phyloP scores from a whole-genome alignment of 768 basidiomycete genomes.

The Mrakia frigida region DNA sequence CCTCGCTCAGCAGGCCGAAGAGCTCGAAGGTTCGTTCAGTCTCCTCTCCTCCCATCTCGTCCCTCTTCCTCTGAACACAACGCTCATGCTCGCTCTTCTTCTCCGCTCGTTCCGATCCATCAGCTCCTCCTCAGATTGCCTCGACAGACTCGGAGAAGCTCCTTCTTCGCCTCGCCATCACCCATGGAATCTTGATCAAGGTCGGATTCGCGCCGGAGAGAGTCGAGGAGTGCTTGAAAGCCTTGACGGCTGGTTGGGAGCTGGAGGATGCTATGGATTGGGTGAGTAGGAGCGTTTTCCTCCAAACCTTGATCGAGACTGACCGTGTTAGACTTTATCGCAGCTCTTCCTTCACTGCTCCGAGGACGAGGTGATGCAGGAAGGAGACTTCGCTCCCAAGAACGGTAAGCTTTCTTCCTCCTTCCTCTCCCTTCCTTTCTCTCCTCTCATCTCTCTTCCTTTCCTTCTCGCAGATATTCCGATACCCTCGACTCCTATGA shows the following conservation, averaged over 20 bases:
- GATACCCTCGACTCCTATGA: background rate
- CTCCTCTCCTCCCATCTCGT: background rate
- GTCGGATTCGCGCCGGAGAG: slow-evolving; percentile 67
- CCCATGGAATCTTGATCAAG: slow-evolving; percentile 71
- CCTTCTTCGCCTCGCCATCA: slow-evolving; percentile 64
- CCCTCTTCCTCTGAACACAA: background rate
- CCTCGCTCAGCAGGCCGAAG: slow-evolving; percentile 44
- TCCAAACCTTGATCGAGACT: background rate
- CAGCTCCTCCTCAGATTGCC: background rate
- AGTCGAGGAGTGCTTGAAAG: slow-evolving; percentile 65
- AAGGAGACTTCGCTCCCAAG: slow-evolving; percentile 37
- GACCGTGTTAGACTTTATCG: background rate
- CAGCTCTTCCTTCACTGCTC: slow-evolving; percentile 42
- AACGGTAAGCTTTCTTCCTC: background rate
- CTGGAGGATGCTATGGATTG: slow-evolving; percentile 88
- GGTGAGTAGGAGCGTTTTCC: slow-evolving; percentile 54
- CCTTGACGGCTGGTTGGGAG: slow-evolving; percentile 57
- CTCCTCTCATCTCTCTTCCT: background rate
- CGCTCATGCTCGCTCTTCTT: background rate
- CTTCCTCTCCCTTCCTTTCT: too few relatives aligned
- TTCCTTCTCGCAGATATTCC: background rate
- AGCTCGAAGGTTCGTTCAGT: slow-evolving; percentile 17
- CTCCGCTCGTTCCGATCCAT: background rate
- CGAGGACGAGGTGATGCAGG: slow-evolving; percentile 40
- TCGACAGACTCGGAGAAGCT: slow-evolving; percentile 57